phyloP scores from a whole-genome alignment of 305 asterid species.

The Rubia peregrina region DNA sequence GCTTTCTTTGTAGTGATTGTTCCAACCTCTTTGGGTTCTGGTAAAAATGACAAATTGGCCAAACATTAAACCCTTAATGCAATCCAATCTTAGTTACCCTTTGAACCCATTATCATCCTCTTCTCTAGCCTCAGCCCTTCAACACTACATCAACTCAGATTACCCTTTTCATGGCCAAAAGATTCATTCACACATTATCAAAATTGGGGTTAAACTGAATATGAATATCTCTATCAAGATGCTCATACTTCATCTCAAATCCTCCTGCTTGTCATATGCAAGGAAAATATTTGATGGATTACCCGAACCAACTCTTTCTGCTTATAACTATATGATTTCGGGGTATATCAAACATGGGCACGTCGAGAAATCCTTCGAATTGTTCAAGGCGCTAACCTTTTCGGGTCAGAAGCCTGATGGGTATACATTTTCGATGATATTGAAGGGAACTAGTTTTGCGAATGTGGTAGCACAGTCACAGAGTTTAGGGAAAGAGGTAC shows the following conservation, averaged over 20 bases:
- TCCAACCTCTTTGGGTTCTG: not conserved
- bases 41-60: slow-evolving; percentile 15
- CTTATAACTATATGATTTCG: slow-evolving; percentile 79
- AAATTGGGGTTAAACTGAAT: slow-evolving; percentile 58
- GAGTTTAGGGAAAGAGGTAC: slow-evolving; percentile 49
- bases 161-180: slow-evolving; percentile 64
- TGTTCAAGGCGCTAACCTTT: slow-evolving; percentile 45
- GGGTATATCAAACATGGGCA: slow-evolving; percentile 58
- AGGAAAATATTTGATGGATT: slow-evolving; percentile 70
- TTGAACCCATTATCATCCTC: slow-evolving; percentile 22
- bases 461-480: slow-evolving; percentile 16
- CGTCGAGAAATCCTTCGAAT: slow-evolving; percentile 35
- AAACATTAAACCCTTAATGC: not conserved
- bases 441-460: slow-evolving; percentile 53
- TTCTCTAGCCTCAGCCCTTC: slow-evolving; percentile 46
- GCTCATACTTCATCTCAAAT: slow-evolving; percentile 44
- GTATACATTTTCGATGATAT: slow-evolving; percentile 68
- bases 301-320: slow-evolving; percentile 61
- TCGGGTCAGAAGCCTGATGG: slow-evolving; percentile 56
- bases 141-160: slow-evolving; percentile 61
- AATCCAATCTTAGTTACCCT: not conserved
- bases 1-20: not conserved
- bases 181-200: slow-evolving; percentile 67
- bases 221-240: slow-evolving; percentile 65
- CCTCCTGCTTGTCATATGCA: slow-evolving; percentile 42